Conservation (phyloP, 2,329 filamentous ascomycete species). For the Annulohypoxylon truncatum region DNA sequence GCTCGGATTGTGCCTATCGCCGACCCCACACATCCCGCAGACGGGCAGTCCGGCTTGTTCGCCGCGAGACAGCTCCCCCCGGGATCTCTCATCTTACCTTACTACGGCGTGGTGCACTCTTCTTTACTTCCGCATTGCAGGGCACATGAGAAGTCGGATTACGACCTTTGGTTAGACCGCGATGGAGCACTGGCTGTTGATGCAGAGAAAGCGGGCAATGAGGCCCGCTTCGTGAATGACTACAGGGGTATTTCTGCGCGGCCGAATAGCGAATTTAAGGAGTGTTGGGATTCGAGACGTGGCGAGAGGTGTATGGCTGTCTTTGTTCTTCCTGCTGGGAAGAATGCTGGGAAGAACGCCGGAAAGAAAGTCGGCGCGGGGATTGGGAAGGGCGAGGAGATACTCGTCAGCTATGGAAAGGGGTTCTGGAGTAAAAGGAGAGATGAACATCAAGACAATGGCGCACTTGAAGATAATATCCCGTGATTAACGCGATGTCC, state of each 20-base stretch:
- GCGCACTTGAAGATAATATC: not conserved
- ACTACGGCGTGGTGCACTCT: constrained; percentile 69
- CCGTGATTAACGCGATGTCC: not conserved
- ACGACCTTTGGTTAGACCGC: constrained; percentile 72
- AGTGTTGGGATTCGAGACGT: constrained; percentile 65
- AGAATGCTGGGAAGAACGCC: constrained; percentile 55
- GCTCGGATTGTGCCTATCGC: constrained; percentile 67
- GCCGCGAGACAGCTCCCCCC: constrained; percentile 65
- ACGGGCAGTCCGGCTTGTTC: constrained; percentile 70
- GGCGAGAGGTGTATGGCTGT: constrained; percentile 68
- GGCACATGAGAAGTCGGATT: constrained; percentile 63
- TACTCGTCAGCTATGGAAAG: constrained; percentile 74
- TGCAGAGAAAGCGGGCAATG: constrained; percentile 68
- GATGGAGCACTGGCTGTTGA: constrained; percentile 70
- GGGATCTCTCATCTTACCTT: constrained; percentile 69
- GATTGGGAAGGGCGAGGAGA: constrained; percentile 70
- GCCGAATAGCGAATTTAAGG: constrained; percentile 69
- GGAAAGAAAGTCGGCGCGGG: constrained; percentile 51
- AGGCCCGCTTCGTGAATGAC: constrained; percentile 75
- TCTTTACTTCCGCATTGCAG: constrained; percentile 47
- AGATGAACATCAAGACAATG: constrained; percentile 46
- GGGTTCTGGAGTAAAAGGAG: constrained; percentile 71
- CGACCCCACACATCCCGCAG: constrained; percentile 65
- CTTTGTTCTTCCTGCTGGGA: constrained; percentile 63
- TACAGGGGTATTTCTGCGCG: constrained; percentile 67